Percentiles rank a stretch among this genome's conserved stretches.
These are phyloP conservation scores for Xylaria sp. DNA, from an alignment of 2,329 filamentous ascomycete species.

Conservation along the genomic window DNA sequence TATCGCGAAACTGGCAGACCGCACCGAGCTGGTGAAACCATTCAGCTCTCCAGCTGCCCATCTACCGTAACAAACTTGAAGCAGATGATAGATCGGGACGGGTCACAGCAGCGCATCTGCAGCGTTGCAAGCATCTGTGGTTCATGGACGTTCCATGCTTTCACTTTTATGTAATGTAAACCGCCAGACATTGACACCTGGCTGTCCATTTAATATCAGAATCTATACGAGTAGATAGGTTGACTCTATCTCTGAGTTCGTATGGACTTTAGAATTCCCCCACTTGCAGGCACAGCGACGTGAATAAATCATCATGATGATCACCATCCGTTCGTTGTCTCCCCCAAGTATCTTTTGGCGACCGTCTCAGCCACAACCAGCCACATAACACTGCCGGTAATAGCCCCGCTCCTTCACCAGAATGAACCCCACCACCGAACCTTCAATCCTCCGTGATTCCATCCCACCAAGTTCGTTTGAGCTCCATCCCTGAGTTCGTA, in stretches of 20 bases:
- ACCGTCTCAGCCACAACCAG: background rate
- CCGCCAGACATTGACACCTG: too few species aligned
- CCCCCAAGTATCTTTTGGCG: too few species aligned
- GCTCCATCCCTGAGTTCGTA: background rate
- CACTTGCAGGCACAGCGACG: background rate
- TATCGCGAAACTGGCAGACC: too few species aligned
- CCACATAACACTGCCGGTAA: background rate
- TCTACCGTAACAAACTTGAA: too few species aligned
- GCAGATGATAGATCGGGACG: too few species aligned
- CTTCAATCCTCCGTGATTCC: background rate
- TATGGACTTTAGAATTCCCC: too few species aligned
- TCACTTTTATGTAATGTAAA: background rate
- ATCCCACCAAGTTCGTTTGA: background rate
- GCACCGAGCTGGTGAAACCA: too few species aligned
- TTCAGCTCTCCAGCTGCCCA: too few species aligned
- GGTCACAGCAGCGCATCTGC: background rate
- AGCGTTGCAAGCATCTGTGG: background rate
- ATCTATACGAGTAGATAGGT: too few species aligned
- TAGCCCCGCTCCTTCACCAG: background rate
- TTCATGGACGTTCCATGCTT: background rate
- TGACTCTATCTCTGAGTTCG: too few species aligned
- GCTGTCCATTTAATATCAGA: too few species aligned
- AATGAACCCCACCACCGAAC: conserved; percentile 6
- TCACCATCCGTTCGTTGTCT: too few species aligned
- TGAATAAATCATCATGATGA: background rate